Percentiles rank a stretch among this genome's conserved stretches.
These are phyloP conservation scores for Apiospora malaysiana DNA, from an alignment of 2,329 filamentous ascomycete genomes.

Conservation along the genomic window DNA sequence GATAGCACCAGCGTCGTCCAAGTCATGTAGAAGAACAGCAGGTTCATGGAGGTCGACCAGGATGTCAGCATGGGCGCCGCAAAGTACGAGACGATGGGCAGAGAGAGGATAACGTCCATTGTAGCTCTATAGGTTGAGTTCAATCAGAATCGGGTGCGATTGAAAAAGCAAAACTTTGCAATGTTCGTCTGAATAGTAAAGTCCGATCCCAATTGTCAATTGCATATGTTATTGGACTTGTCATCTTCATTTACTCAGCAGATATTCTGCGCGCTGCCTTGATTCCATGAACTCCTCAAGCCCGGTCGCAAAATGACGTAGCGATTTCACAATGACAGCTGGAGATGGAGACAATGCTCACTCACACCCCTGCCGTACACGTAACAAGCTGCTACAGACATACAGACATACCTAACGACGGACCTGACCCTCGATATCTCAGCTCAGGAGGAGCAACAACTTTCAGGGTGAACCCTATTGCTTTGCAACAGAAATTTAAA, in stretches of 20 bases:
- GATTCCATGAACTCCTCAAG: neutral
- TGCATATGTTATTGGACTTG: neutral
- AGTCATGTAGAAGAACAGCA: slow-evolving; percentile 89
- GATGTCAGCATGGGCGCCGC: slow-evolving; percentile 66
- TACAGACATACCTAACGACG: no score
- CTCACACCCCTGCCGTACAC: neutral
- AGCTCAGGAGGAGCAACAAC: neutral
- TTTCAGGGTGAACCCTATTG: neutral
- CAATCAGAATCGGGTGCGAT: neutral
- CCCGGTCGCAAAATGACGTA: slow-evolving; percentile 6
- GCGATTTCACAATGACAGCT: slow-evolving; percentile 2
- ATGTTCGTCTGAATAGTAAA: neutral
- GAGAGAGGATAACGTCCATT: slow-evolving; percentile 73
- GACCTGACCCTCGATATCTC: neutral
- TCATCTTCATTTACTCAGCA: neutral
- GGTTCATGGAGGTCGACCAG: slow-evolving; percentile 80
- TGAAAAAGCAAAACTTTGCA: neutral
- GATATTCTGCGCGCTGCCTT: neutral
- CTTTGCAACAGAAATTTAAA: neutral
- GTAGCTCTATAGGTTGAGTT: slow-evolving; percentile 26
- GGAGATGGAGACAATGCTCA: neutral
- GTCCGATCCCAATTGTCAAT: neutral
- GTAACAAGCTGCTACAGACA: neutral
- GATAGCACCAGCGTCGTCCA: slow-evolving; percentile 85
- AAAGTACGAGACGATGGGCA: slow-evolving; percentile 74